A percentile compares a stretch with the other conserved stretches of the same genome.
These are phyloP conservation scores for Corniculantispora saksenae DNA, from an alignment of 2,329 filamentous ascomycete species.

Conservation along the genomic window DNA sequence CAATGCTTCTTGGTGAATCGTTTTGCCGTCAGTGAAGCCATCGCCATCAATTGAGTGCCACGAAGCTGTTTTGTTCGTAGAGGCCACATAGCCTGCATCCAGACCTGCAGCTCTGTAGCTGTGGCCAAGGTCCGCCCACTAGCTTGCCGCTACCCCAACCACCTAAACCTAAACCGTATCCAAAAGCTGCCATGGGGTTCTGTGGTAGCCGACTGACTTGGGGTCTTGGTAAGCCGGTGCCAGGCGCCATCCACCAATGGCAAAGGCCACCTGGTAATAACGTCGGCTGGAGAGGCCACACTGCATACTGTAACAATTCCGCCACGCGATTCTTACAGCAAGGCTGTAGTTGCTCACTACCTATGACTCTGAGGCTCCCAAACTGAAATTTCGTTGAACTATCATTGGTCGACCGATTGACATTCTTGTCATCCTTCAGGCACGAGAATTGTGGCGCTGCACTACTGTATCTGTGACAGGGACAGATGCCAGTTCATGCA, in stretches of 20 bases:
- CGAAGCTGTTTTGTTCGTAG: neutral
- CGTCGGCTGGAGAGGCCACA: constrained; percentile 19
- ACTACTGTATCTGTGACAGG: neutral
- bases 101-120: neutral
- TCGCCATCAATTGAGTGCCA: neutral
- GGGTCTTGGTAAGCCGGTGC: constrained; percentile 23
- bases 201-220: constrained; percentile 16
- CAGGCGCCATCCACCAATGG: constrained; percentile 27
- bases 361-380: neutral
- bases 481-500: neutral
- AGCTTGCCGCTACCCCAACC: constrained; percentile 1
- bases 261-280: constrained; percentile 23
- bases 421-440: neutral
- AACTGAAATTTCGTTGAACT: neutral
- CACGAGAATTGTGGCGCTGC: neutral
- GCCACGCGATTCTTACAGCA: neutral
- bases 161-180: constrained; percentile 1
- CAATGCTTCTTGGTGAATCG: neutral
- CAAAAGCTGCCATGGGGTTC: neutral
- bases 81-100: neutral
- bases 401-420: neutral
- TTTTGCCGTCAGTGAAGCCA: neutral
- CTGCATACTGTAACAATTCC: neutral
- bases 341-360: neutral
- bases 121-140: neutral